phyloP scores from a whole-genome alignment of 1,139 yeast species.

The Zygosaccharomyces pseudobailii region DNA sequence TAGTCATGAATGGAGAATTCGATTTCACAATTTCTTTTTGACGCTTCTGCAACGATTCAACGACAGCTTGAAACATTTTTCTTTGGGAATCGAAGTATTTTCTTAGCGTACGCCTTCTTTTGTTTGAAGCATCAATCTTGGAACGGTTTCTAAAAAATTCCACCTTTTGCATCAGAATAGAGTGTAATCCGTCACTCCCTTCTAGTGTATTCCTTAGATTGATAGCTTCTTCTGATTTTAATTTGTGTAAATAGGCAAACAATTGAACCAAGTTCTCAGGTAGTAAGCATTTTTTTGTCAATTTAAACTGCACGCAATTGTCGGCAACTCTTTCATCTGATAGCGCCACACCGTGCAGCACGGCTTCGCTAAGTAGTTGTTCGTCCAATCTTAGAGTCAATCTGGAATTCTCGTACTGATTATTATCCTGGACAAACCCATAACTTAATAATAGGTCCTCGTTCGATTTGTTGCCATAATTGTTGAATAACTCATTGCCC shows the following conservation, averaged over 20 bases:
- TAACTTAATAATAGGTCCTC: slow-evolving; percentile 56
- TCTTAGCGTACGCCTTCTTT: slow-evolving; percentile 34
- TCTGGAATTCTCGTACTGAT: slow-evolving; percentile 56
- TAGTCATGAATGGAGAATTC: slow-evolving; percentile 6
- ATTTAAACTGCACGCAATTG: slow-evolving; percentile 26
- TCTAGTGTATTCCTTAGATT: slow-evolving; percentile 34
- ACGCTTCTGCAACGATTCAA: slow-evolving; percentile 44
- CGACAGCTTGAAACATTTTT: slow-evolving; percentile 41
- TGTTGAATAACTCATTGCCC: slow-evolving; percentile 61
- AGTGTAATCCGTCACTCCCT: slow-evolving; percentile 43
- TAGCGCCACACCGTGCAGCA: slow-evolving; percentile 21
- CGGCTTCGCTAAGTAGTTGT: slow-evolving; percentile 20
- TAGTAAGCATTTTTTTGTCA: slow-evolving; percentile 18
- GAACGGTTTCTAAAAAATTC: slow-evolving; percentile 24
- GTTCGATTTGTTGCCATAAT: slow-evolving; percentile 83
- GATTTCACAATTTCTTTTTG: slow-evolving; percentile 50
- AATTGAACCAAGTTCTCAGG: slow-evolving; percentile 31
- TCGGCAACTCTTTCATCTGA: slow-evolving; percentile 13
- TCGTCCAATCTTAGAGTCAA: slow-evolving; percentile 48
- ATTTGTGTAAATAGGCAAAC: slow-evolving; percentile 30
- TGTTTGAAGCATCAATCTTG: slow-evolving; percentile 14
- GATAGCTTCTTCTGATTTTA: slow-evolving; percentile 25
- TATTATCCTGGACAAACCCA: slow-evolving; percentile 63
- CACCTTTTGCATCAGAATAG: slow-evolving; percentile 48
- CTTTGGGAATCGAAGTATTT: slow-evolving; percentile 45